phyloP scores from a whole-genome alignment of 169 alveolate species.

The Eimeria brunetti region DNA sequence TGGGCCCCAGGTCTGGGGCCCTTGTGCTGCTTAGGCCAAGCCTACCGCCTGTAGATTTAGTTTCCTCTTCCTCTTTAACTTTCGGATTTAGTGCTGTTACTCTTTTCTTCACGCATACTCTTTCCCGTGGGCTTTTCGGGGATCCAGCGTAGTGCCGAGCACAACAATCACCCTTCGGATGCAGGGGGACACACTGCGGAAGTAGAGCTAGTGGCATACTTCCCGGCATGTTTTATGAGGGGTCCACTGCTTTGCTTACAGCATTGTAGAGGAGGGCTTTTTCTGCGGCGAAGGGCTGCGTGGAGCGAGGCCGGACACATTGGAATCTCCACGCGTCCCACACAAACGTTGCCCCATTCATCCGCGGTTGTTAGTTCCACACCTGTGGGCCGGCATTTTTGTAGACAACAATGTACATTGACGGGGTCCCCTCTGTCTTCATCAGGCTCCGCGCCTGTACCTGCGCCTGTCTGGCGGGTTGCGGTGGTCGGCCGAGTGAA shows the following conservation, averaged over 20 bases:
- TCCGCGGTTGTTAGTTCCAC: background rate
- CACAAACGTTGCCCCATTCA: background rate
- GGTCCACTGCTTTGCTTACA: background rate
- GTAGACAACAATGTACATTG: background rate
- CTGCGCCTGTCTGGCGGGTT: conserved; percentile 20
- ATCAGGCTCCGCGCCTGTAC: background rate
- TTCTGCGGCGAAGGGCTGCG: background rate
- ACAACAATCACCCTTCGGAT: conserved; percentile 10
- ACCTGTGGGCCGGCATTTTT: background rate
- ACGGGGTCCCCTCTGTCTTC: background rate
- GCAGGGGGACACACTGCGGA: background rate
- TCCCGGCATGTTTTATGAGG: background rate
- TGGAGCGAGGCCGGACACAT: background rate
- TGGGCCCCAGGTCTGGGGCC: no score
- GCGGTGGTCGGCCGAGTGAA: conserved; percentile 85
- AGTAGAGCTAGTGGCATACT: background rate
- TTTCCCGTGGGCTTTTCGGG: no score
- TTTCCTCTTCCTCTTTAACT: no score
- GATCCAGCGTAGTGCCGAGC: no score
- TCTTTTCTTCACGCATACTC: no score
- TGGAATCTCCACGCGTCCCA: background rate
- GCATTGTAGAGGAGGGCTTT: background rate
- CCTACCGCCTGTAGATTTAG: no score
- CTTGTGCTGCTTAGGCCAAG: no score
- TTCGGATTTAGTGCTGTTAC: no score